Evolutionary conservation across 345 rosid genomes (phyloP).

Genomic region (Noccaea caerulescens): DNA sequence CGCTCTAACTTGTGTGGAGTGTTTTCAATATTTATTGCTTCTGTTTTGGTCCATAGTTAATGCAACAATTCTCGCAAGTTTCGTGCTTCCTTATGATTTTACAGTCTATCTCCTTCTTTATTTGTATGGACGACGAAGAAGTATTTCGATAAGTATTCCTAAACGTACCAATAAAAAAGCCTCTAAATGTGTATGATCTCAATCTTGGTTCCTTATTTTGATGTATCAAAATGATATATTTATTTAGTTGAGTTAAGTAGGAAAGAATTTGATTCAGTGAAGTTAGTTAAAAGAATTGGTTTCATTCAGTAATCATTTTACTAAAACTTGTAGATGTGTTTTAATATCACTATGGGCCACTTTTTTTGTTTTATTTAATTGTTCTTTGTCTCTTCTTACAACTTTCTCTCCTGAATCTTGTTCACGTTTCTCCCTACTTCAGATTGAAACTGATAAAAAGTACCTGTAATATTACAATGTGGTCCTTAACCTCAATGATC

Average conservation of each 20-base stretch:
- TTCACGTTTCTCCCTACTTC: conserved; percentile 13
- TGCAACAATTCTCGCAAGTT: too few relatives aligned
- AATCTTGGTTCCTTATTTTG: conserved; percentile 17
- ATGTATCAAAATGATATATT: too few relatives aligned
- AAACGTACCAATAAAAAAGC: background rate
- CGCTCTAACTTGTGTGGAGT: too few relatives aligned
- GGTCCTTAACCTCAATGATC: conserved; percentile 31
- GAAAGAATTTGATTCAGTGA: too few relatives aligned
- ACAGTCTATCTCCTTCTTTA: background rate
- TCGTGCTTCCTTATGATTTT: background rate
- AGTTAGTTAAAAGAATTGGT: too few relatives aligned
- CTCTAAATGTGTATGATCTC: conserved; percentile 20
- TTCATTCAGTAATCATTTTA: too few relatives aligned
- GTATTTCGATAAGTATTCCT: conserved; percentile 58
- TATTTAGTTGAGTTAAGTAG: too few relatives aligned
- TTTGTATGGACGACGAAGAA: conserved; percentile 60
- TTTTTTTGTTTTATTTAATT: background rate
- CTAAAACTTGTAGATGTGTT: background rate
- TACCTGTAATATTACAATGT: conserved; percentile 9
- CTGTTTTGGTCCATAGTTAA: too few relatives aligned
- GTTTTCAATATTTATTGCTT: too few relatives aligned
- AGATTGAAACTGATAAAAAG: background rate
- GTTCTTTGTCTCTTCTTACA: conserved; percentile 26
- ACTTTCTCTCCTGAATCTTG: conserved; percentile 31
- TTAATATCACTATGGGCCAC: conserved; percentile 15